Percentiles rank a stretch among this genome's conserved stretches.
phyloP scores from a whole-genome alignment of 495 filamentous ascomycete genomes.

The Astrothelium subdiscretum region DNA sequence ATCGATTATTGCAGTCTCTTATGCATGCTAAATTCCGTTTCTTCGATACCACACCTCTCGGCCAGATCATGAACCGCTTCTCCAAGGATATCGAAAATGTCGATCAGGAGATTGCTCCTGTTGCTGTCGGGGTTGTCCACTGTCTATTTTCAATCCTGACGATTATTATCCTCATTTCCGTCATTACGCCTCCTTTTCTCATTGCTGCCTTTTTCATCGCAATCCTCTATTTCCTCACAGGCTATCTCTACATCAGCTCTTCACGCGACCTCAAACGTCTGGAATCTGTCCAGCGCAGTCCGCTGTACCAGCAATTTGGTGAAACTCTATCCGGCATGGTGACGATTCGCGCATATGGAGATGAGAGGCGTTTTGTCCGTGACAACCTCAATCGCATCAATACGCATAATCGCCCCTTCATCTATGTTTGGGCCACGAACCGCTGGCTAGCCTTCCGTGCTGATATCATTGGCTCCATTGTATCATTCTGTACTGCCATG shows the following conservation, averaged over 20 bases:
- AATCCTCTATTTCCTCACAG: slow-evolving; percentile 68
- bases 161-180: slow-evolving; percentile 81
- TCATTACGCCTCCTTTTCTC: slow-evolving; percentile 87
- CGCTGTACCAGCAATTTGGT: slow-evolving; percentile 95
- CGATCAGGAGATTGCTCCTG: slow-evolving; percentile 89
- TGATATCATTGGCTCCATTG: slow-evolving; percentile 80
- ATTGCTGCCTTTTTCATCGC: slow-evolving; percentile 80
- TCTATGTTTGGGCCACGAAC: slow-evolving; percentile 95
- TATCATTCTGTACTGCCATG: slow-evolving; percentile 86
- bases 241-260: slow-evolving; percentile 77
- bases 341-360: slow-evolving; percentile 96
- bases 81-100: slow-evolving; percentile 93
- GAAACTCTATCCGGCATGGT: slow-evolving; percentile 91
- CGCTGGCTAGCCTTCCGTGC: slow-evolving; percentile 92
- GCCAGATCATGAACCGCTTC: slow-evolving; percentile 97
- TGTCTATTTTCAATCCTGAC: slow-evolving; percentile 67
- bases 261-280: slow-evolving; percentile 89
- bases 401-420: slow-evolving; percentile 82
- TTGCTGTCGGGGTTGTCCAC: slow-evolving; percentile 68
- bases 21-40: slow-evolving; percentile 90
- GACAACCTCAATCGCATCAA: slow-evolving; percentile 89
- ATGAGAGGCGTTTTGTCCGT: slow-evolving; percentile 83
- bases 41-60: slow-evolving; percentile 93
- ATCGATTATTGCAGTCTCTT: slow-evolving; percentile 62
- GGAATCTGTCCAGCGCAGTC: slow-evolving; percentile 88